These are phyloP conservation scores for Candida suzukii DNA, from an alignment of 805 yeast genomes.

Conservation along the genomic window DNA sequence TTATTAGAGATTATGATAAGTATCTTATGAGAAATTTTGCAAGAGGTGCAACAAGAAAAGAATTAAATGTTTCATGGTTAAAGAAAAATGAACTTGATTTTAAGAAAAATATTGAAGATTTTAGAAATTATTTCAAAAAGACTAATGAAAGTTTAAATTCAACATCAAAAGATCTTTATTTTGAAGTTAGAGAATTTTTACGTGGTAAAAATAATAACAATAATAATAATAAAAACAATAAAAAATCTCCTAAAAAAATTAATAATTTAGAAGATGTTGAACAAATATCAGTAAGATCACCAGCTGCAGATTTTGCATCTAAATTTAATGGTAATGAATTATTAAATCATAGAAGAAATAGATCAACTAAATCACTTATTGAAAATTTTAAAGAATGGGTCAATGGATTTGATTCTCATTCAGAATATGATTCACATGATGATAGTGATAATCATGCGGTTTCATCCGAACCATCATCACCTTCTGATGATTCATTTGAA, in stretches of 20 bases:
- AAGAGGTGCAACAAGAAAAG: constrained; percentile 95
- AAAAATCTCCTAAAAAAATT: background rate
- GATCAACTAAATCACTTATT: constrained; percentile 12
- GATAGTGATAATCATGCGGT: constrained; percentile 3
- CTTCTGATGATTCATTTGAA: constrained; percentile 1
- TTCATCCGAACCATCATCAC: background rate
- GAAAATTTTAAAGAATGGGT: constrained; percentile 30
- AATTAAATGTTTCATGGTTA: constrained; percentile 93
- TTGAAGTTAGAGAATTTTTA: constrained; percentile 74
- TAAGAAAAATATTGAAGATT: constrained; percentile 83
- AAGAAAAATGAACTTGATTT: constrained; percentile 94
- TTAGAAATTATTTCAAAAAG: constrained; percentile 78
- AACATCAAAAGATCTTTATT: constrained; percentile 75
- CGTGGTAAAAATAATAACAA: constrained; percentile 22
- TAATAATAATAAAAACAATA: background rate
- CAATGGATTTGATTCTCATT: constrained; percentile 20
- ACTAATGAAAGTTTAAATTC: constrained; percentile 61
- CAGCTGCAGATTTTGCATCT: constrained; percentile 62
- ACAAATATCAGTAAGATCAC: constrained; percentile 29
- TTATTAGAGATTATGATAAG: constrained; percentile 93
- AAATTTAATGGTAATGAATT: constrained; percentile 53
- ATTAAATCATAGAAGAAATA: constrained; percentile 13
- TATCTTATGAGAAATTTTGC: constrained; percentile 96
- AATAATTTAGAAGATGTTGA: constrained; percentile 1
- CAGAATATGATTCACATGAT: constrained; percentile 15